Base-by-base conservation (phyloP, 2,329 filamentous ascomycete genomes). In the Fusarium pseudograminearum region DNA sequence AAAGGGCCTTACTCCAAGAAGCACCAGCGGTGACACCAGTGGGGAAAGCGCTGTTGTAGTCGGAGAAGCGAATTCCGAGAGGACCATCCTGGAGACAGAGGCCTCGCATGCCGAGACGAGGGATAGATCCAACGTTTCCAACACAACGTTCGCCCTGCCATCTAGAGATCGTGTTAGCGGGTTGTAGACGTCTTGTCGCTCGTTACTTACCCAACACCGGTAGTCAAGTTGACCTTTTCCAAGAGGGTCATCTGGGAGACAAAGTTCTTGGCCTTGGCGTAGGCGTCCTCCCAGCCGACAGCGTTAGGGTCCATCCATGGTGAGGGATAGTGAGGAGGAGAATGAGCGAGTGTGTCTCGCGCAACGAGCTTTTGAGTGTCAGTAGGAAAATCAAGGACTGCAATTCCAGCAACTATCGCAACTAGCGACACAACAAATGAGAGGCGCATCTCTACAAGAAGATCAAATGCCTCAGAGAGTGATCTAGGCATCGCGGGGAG, bases 211-310 rank as follows among this genome's bases (percentile, higher is more conserved):
- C 94, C 94, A 69, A 91, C 88, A 78, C 95, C 95, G 1, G 94
- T 98, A 4, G 95, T 98, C 69, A 99, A 79, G 79, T 98, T 98
- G 80, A 98, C 93, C 83, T 97, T 98, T 79, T 98, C 94, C 14
- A 89, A 77, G 36, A 97, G 84, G 1, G 93, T 97, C 80, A 97
- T 81, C 77, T 94, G 89, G 12, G 91, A 91, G 46, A 98, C 93
- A 74, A 97, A 95, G 4, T 85, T 87, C 71, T 87, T 89, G 2
- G 94, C 94, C 78, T 91, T 90, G 22, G 81, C 82, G 73, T 97
- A 94, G 40, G 93, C 93, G 9, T 89, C 86, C 56, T 87, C 85
- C 94, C 94, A 97, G 65, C 86, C 87, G 45, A 87, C 82, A 14
- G 91, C 92, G 8, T 87, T 78, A 20, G 92, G 91, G 67, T 92